Percentiles rank a stretch among this genome's conserved stretches.
Conservation (phyloP, 192 early-diverging fungal species). For the Rhizophagus sp. region DNA sequence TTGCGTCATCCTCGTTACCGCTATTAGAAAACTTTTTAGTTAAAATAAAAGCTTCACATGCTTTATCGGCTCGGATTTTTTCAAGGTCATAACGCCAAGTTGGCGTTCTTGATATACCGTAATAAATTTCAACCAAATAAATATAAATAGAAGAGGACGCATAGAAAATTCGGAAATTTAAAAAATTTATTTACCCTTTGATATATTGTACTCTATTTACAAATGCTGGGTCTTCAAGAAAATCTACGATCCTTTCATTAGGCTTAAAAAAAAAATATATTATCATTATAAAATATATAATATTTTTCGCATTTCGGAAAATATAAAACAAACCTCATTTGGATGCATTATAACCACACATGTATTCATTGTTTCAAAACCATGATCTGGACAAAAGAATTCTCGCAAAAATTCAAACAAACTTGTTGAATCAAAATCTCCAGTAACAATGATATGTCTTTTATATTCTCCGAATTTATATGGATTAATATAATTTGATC, state of each 20-base stretch:
- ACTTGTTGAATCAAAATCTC: constrained; percentile 55
- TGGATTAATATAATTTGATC: constrained; percentile 56
- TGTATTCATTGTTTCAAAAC: constrained; percentile 61
- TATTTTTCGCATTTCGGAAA: neutral
- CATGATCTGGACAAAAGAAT: constrained; percentile 81
- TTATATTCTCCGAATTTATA: constrained; percentile 53
- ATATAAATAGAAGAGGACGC: neutral
- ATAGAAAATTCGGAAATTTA: neutral
- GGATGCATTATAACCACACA: constrained; percentile 69
- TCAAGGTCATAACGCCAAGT: constrained; percentile 60
- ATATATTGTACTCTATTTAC: constrained; percentile 69
- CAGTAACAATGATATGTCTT: constrained; percentile 66
- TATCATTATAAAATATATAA: too few species aligned
- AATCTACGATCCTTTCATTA: constrained; percentile 50
- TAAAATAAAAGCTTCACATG: constrained; percentile 65
- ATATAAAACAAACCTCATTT: constrained; percentile 34
- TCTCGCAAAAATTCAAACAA: constrained; percentile 73
- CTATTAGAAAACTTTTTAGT: constrained; percentile 50
- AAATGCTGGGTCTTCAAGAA: constrained; percentile 68
- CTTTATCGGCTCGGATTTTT: constrained; percentile 48
- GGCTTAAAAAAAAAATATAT: constrained; percentile 32
- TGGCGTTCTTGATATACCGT: constrained; percentile 37
- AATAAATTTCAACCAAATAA: too few species aligned
- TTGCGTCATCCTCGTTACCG: constrained; percentile 61
- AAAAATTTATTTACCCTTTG: constrained; percentile 44